Conservation (phyloP, 495 filamentous ascomycete genomes). For the Penicillium roqueforti region DNA sequence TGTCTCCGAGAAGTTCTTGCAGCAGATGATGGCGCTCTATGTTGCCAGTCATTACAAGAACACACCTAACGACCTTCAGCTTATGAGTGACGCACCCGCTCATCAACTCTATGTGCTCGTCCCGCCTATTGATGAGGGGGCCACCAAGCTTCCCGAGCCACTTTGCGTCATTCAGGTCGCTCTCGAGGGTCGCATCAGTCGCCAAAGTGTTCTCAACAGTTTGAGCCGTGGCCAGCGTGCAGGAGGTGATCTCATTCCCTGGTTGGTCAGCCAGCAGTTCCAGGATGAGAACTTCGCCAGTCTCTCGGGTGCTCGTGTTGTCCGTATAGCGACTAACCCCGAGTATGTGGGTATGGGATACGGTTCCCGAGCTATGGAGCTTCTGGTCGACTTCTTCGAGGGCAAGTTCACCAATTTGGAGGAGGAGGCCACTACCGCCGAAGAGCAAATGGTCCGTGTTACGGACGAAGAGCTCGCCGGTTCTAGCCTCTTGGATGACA, state of each 20-base stretch:
- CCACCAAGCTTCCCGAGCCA: slow-evolving; percentile 80
- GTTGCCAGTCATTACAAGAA: slow-evolving; percentile 99
- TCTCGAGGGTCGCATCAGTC: slow-evolving; percentile 91
- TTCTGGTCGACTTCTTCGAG: slow-evolving; percentile 89
- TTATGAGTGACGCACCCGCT: slow-evolving; percentile 96
- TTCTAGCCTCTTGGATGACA: slow-evolving; percentile 74
- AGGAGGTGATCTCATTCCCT: slow-evolving; percentile 93
- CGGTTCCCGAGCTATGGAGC: slow-evolving; percentile 78
- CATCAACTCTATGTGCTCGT: slow-evolving; percentile 96
- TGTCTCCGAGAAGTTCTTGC: slow-evolving; percentile 94
- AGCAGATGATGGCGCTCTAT: slow-evolving; percentile 96
- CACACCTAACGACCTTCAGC: slow-evolving; percentile 92
- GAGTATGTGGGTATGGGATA: slow-evolving; percentile 95
- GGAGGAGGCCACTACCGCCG: slow-evolving; percentile 49
- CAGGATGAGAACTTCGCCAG: slow-evolving; percentile 96
- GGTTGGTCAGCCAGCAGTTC: slow-evolving; percentile 97
- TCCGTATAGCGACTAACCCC: slow-evolving; percentile 95
- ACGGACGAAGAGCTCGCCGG: slow-evolving; percentile 80
- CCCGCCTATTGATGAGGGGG: slow-evolving; percentile 75
- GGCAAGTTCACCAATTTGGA: slow-evolving; percentile 85
- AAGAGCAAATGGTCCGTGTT: slow-evolving; percentile 66
- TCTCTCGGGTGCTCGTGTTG: slow-evolving; percentile 85
- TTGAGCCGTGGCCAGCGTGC: slow-evolving; percentile 85
- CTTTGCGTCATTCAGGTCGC: slow-evolving; percentile 93
- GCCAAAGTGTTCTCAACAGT: slow-evolving; percentile 82